Evolutionary conservation across 768 basidiomycete species (phyloP), one percentile per base, ranked within the genome.

Genomic region (Tubosaeta sp.): DNA sequence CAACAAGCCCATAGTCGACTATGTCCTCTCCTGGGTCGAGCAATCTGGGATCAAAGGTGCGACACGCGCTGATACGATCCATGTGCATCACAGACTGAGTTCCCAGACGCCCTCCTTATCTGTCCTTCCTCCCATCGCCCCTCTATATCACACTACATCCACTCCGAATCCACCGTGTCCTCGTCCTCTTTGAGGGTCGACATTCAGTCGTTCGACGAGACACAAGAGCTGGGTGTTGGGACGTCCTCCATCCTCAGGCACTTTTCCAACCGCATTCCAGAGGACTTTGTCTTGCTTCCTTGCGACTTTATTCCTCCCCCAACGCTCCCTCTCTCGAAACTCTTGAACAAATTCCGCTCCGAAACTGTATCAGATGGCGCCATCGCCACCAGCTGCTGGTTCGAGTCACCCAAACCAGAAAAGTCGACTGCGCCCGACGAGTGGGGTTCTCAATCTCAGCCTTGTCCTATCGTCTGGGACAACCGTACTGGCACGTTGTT

Each of bases 291-390:
- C 37, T 69, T 97, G 22, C 78, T 97, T 2, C 88, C 95, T 7
- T 97, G 93, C 64, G 95, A 97, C 67, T 90, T 97, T 46, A 78
- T 93, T 19, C 85, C 93, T 9, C 86, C 93, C 0, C 73, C 84
- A 0, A 72, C 80, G 0, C 76, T 97, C n/a, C 74, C 85, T 6
- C 77, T 97, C 7, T 77, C 78, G 29, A 72, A 71, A 0, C 71
- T 97, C 2, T 73, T 97, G 41, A 84, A 97, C 69, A 87, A 84
- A 62, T 95, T 94, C 66, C 83, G 95, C 31, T 77, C 80, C 11
- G 86, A 92, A 57, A 72, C 80, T 0, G 74, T 83, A 47, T 77
- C 82, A 34, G 78, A 84, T 71, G 79, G 81, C 31, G 74, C 81
- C 41, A 75, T 91, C 58, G 80, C 80, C 2, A 84, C 84, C 2